A percentile compares a stretch with the other conserved stretches of the same genome.
Evolutionary conservation across 2,329 filamentous ascomycete genomes (phyloP).

Genomic region (Fusarium sp.): DNA sequence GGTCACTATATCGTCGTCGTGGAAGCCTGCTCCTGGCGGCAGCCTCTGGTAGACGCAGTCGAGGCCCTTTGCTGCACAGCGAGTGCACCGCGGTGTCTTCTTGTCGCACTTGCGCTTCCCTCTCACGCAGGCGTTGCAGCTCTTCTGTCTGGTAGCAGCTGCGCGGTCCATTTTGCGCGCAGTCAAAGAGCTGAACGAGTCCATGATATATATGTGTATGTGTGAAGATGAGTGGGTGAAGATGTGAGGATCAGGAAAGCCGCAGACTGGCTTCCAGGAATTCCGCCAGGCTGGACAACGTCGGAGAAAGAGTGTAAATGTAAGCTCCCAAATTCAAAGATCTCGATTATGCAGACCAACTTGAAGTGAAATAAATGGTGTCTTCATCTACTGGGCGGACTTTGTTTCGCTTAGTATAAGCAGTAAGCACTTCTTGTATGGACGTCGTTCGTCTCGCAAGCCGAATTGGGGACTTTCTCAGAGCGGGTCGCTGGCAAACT

Average conservation of each 20-base stretch:
- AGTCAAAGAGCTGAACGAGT: conserved; percentile 46
- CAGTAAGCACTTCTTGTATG: conserved; percentile 21
- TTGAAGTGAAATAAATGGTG: conserved; percentile 10
- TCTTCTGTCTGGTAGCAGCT: conserved; percentile 64
- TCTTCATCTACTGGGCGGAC: conserved; percentile 19
- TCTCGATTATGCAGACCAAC: conserved; percentile 1
- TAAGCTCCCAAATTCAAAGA: not conserved
- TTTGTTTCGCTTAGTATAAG: conserved; percentile 20
- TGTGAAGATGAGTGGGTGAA: conserved; percentile 2
- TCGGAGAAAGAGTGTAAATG: conserved; percentile 21
- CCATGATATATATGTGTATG: conserved; percentile 38
- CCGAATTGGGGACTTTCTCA: conserved; percentile 32
- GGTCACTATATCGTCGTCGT: conserved; percentile 42
- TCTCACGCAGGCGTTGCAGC: conserved; percentile 63
- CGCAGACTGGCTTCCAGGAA: conserved; percentile 19
- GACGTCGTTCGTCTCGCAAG: conserved; percentile 31
- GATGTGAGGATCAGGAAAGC: conserved; percentile 7
- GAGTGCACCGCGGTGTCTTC: conserved; percentile 58
- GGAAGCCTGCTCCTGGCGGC: conserved; percentile 46
- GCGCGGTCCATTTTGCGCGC: conserved; percentile 51
- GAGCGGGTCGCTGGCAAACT: conserved; percentile 38
- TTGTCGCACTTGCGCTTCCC: conserved; percentile 65
- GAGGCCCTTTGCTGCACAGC: conserved; percentile 59
- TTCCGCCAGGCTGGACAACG: conserved; percentile 25
- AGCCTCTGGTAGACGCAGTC: conserved; percentile 59